Evolutionary conservation across 1,139 yeast species (phyloP), one percentile per base, ranked within the genome.

Genomic region (Eremothecium sinecaudum): DNA sequence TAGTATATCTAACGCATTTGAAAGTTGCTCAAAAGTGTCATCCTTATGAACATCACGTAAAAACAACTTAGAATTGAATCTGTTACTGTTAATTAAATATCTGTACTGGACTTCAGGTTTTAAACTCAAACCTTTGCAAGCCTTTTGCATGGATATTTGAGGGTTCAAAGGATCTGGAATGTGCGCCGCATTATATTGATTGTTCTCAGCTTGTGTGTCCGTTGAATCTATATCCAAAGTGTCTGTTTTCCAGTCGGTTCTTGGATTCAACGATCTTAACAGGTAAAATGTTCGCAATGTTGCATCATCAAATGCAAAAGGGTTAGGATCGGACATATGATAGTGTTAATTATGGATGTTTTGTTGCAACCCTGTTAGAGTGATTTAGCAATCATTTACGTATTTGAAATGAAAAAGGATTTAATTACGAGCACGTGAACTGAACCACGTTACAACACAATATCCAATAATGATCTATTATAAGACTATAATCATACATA

Each of bases 61-160:
- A 52, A 78, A 87, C 37, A 69, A 65, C 38, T 74, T 72, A 3
- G 93, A 75, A 45, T 79, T 75, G 63, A 87, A 87, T 28, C 69
- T 63, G 42, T 81, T 79, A 3, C 86, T 78, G 22, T 80, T 75
- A 24, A 84, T 75, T 44, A 83, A 62, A 57, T 70, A 83, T 43
- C 72, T 68, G 37, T 67, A 61, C 24, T 69, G 53, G 22, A 56
- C 52, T 2, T 59, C 50, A 21, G 73, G 65, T 8, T 67, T 54
- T 15, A 69, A 62, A 8, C 56, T 51, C 15, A 71, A 51, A 20
- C 58, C 58, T 9, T 65, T 48, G 37, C 78, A 59, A 18, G 65
- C 64, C 19, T 64, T 59, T 10, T 65, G 53, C 28, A 77, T 34
- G 11, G 41, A 40, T 11, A 44, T 46, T 16, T 41, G 23, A 30